Evolutionary conservation across 2,329 filamentous ascomycete genomes (phyloP).

Genomic region (Fusarium palustre): DNA sequence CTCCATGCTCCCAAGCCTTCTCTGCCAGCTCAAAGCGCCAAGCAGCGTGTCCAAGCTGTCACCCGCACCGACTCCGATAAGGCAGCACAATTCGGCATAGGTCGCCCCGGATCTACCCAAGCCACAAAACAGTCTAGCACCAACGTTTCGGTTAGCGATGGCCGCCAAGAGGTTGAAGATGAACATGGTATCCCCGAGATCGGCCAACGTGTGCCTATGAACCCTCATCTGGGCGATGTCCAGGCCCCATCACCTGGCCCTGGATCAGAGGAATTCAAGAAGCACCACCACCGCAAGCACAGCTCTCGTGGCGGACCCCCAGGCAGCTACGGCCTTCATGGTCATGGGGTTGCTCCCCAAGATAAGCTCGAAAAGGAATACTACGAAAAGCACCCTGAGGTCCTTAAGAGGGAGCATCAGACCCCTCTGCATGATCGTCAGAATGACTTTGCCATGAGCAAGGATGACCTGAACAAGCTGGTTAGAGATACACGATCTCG

Average conservation of each 20-base stretch:
- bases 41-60: slow-evolving; percentile 83
- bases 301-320: slow-evolving; percentile 80
- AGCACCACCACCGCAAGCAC: slow-evolving; percentile 75
- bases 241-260: slow-evolving; percentile 90
- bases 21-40: slow-evolving; percentile 82
- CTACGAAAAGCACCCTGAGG: slow-evolving; percentile 91
- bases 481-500: slow-evolving; percentile 76
- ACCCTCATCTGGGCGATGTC: slow-evolving; percentile 91
- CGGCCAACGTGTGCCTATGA: slow-evolving; percentile 92
- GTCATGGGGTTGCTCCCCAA: slow-evolving; percentile 79
- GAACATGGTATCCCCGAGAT: slow-evolving; percentile 94
- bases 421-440: slow-evolving; percentile 66
- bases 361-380: slow-evolving; percentile 92
- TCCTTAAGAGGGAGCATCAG: slow-evolving; percentile 78
- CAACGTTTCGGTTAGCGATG: slow-evolving; percentile 63
- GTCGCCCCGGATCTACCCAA: slow-evolving; percentile 66
- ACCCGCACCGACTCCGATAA: slow-evolving; percentile 92
- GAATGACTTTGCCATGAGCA: slow-evolving; percentile 85
- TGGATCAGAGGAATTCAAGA: slow-evolving; percentile 56
- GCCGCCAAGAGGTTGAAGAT: slow-evolving; percentile 68
- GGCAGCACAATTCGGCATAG: slow-evolving; percentile 86
- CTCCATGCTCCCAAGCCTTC: slow-evolving; percentile 91
- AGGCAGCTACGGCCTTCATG: slow-evolving; percentile 92
- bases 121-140: slow-evolving; percentile 75
- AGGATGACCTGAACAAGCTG: slow-evolving; percentile 89